A percentile compares a stretch with the other conserved stretches of the same genome.
These are phyloP conservation scores for Melanogaster broomeanus DNA, from an alignment of 768 basidiomycete species.

Conservation along the genomic window DNA sequence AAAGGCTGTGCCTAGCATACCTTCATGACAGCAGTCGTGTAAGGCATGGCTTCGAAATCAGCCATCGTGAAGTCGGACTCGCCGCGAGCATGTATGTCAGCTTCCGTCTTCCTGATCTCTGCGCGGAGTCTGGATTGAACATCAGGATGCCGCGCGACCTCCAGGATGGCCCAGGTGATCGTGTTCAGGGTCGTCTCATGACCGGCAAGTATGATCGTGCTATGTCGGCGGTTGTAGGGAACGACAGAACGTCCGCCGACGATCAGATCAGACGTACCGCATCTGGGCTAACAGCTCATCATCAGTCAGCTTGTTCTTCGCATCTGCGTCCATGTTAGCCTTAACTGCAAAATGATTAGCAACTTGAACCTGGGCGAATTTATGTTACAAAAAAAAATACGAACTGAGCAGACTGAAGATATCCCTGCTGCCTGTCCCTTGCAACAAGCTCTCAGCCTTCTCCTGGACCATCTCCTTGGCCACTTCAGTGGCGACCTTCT, in stretches of 20 bases:
- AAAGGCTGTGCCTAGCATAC: slow-evolving; percentile 18
- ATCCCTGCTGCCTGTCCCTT: slow-evolving; percentile 5
- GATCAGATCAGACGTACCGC: slow-evolving; percentile 15
- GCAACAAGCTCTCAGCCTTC: slow-evolving; percentile 10
- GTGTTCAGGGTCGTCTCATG: slow-evolving; percentile 66
- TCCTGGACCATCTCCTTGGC: slow-evolving; percentile 11
- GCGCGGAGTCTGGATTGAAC: slow-evolving; percentile 61
- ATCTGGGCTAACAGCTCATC: slow-evolving; percentile 12
- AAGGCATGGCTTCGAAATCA: slow-evolving; percentile 55
- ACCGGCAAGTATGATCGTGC: slow-evolving; percentile 48
- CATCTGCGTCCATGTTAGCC: slow-evolving; percentile 29
- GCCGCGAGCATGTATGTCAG: slow-evolving; percentile 37
- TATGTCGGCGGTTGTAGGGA: slow-evolving; percentile 10
- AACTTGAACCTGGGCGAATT: not conserved
- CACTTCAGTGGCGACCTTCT: not conserved
- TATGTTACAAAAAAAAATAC: not conserved
- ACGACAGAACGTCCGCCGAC: too few species aligned
- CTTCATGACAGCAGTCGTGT: slow-evolving; percentile 47
- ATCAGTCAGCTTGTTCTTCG: slow-evolving; percentile 23
- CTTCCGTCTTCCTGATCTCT: slow-evolving; percentile 43
- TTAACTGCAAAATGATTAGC: slow-evolving; percentile 15
- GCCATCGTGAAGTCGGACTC: slow-evolving; percentile 39
- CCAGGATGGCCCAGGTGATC: slow-evolving; percentile 61
- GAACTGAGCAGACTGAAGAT: slow-evolving; percentile 40
- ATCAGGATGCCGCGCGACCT: slow-evolving; percentile 59